Percentiles rank a stretch among this genome's conserved stretches.
These are phyloP conservation scores for Gamsiella multidivaricata DNA, from an alignment of 192 early-diverging fungal species.

Conservation along the genomic window DNA sequence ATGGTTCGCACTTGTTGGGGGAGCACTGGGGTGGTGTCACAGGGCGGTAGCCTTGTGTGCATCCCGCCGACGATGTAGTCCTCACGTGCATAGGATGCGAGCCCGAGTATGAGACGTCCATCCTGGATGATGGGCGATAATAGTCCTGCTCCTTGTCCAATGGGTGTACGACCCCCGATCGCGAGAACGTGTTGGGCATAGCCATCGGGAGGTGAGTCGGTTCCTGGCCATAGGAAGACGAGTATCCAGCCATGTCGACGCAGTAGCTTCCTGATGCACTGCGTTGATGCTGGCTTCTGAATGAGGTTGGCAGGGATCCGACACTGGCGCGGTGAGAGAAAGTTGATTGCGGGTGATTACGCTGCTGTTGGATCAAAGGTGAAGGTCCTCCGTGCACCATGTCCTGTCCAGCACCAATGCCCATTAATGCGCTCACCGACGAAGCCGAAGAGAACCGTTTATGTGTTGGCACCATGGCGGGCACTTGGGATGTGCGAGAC, in stretches of 20 bases:
- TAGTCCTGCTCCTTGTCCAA: conserved; percentile 23
- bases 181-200: conserved; percentile 16
- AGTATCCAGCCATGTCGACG: conserved; percentile 26
- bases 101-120: not conserved
- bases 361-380: conserved; percentile 11
- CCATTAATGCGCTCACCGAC: conserved; percentile 19
- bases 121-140: conserved; percentile 7
- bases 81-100: not conserved
- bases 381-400: conserved; percentile 15
- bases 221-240: conserved; percentile 22
- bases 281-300: conserved; percentile 38
- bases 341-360: not conserved
- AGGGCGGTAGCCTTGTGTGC: not conserved
- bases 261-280: conserved; percentile 40
- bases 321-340: conserved; percentile 20
- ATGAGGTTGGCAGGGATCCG: conserved; percentile 16
- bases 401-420: conserved; percentile 11
- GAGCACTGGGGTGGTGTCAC: conserved; percentile 22
- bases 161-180: conserved; percentile 25
- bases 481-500: not conserved
- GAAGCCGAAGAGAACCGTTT: conserved; percentile 48
- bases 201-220: not conserved
- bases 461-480: conserved; percentile 15
- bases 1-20: conserved; percentile 7
- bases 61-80: not conserved